phyloP scores from a whole-genome alignment of 2,329 filamentous ascomycete species.

The Diplocarpon mali region DNA sequence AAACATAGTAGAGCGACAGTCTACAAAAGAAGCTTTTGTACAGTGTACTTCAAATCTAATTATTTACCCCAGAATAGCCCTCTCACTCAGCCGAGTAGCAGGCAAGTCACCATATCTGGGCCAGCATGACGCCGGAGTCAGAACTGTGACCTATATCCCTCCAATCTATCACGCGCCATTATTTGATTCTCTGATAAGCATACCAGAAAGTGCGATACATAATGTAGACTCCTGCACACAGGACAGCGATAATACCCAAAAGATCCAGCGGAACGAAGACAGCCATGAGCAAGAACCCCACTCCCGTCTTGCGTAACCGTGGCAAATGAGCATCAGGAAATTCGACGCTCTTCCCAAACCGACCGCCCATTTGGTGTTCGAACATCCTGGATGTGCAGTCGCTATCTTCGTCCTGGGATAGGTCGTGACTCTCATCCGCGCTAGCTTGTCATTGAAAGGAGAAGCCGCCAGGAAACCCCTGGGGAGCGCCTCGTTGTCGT shows the following conservation, averaged over 20 bases:
- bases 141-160: conserved; percentile 18
- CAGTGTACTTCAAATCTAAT: conserved; percentile 3
- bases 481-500: conserved; percentile 22
- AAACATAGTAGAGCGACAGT: too few species aligned
- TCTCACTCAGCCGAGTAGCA: neutral
- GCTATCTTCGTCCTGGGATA: conserved; percentile 7
- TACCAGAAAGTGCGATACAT: conserved; percentile 20
- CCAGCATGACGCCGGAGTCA: conserved; percentile 6
- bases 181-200: conserved; percentile 12
- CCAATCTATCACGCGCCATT: conserved; percentile 20
- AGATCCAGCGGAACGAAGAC: conserved; percentile 26
- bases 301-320: conserved; percentile 21
- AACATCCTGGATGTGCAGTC: conserved; percentile 1
- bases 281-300: conserved; percentile 23
- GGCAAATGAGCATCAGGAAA: conserved; percentile 14
- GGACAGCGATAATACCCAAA: conserved; percentile 18
- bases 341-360: conserved; percentile 3
- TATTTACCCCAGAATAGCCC: conserved; percentile 6
- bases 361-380: conserved; percentile 1
- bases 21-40: too few species aligned
- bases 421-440: conserved; percentile 11
- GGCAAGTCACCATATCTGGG: conserved; percentile 3
- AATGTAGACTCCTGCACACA: conserved; percentile 20
- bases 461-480: conserved; percentile 42
- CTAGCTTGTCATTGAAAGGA: conserved; percentile 41